Evolutionary conservation across 352 stramenopile species (phyloP).

Genomic region (Phytopythium aichiense): DNA sequence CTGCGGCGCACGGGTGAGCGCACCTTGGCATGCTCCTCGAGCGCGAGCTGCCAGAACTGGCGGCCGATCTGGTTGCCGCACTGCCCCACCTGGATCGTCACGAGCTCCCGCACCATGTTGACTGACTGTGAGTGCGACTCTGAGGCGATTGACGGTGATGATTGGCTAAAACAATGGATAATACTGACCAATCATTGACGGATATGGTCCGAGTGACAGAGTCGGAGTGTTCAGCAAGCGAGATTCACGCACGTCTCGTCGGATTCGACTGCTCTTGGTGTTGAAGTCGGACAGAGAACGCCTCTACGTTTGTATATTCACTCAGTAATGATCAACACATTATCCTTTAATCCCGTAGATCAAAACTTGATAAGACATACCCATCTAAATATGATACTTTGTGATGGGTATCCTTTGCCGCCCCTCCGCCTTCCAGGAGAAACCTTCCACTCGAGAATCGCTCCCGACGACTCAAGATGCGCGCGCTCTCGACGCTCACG

Average conservation of each 20-base stretch:
- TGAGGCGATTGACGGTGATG: background rate
- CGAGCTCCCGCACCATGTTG: slow-evolving; percentile 78
- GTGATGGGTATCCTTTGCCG: too few species aligned
- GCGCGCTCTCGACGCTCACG: background rate
- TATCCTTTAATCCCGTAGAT: too few species aligned
- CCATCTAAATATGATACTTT: too few species aligned
- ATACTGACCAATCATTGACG: background rate
- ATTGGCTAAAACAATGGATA: background rate
- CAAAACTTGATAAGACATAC: too few species aligned
- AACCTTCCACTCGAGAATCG: background rate
- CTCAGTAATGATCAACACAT: too few species aligned
- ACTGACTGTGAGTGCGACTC: too few species aligned
- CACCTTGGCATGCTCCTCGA: slow-evolving; percentile 87
- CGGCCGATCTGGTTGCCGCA: slow-evolving; percentile 94
- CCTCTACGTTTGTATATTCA: background rate
- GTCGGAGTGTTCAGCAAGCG: background rate
- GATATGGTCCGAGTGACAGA: background rate
- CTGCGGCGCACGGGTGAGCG: background rate
- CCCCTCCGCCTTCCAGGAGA: too few species aligned
- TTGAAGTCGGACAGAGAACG: background rate
- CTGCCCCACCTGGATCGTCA: slow-evolving; percentile 92
- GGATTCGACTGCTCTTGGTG: background rate
- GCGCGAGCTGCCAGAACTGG: slow-evolving; percentile 89
- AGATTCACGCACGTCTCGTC: background rate
- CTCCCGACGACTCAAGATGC: background rate